Evolutionary conservation across 176 grass and related monocot genomes (phyloP).

Genomic region (Musa troglodytarum): DNA sequence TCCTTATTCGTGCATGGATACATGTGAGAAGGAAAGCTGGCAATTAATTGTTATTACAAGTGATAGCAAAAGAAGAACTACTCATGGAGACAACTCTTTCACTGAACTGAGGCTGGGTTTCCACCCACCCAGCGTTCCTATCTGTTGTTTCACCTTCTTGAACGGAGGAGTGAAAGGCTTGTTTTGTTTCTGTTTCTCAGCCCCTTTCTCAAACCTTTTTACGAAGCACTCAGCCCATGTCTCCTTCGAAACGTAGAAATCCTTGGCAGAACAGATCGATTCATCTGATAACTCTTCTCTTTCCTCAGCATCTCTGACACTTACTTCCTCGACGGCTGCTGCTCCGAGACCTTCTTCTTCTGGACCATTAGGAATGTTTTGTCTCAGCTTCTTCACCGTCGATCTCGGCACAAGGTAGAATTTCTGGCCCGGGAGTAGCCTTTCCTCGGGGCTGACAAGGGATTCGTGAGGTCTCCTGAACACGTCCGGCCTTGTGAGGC

Average conservation of each 20-base stretch:
- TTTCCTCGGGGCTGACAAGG: constrained; percentile 20
- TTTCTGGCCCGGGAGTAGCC: constrained; percentile 53
- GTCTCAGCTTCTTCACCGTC: constrained; percentile 31
- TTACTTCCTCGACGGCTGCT: neutral
- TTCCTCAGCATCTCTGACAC: neutral
- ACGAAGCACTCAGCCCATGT: constrained; percentile 21
- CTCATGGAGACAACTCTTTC: constrained; percentile 6
- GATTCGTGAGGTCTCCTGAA: constrained; percentile 49
- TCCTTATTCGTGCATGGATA: no score
- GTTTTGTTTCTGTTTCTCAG: neutral
- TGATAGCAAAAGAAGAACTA: no score
- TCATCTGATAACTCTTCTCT: neutral
- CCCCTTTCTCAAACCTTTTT: constrained; percentile 15
- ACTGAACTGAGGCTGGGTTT: constrained; percentile 42
- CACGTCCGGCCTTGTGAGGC: constrained; percentile 42
- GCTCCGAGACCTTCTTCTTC: neutral
- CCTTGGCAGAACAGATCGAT: constrained; percentile 20
- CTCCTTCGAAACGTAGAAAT: constrained; percentile 21
- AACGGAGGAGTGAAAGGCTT: neutral
- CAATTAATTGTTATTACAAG: no score
- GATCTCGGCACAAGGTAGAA: constrained; percentile 31
- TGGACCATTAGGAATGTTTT: neutral
- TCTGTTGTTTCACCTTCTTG: neutral
- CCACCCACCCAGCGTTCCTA: constrained; percentile 24
- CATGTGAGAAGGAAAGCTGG: no score